Conservation (phyloP, 176 grass and related monocot genomes). For the Cocos nucifera region DNA sequence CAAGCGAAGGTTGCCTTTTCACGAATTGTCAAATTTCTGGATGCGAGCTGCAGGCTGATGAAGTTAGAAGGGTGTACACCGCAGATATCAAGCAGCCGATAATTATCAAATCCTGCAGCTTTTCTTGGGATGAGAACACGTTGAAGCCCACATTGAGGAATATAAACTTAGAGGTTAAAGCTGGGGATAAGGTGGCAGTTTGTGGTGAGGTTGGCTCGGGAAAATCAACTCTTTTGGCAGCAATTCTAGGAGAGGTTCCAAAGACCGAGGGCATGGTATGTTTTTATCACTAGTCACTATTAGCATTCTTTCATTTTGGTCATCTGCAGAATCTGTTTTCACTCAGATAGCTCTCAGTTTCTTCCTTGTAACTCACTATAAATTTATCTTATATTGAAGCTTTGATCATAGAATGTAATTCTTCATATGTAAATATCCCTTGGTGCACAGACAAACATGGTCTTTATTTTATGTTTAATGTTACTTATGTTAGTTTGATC, state of each 20-base stretch:
- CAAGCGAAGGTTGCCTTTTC: constrained; percentile 88
- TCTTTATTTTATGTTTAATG: too few relatives aligned
- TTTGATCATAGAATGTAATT: too few relatives aligned
- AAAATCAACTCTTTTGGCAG: constrained; percentile 79
- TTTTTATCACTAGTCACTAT: constrained; percentile 1
- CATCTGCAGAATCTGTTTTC: too few relatives aligned
- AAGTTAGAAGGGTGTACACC: constrained; percentile 23
- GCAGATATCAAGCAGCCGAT: constrained; percentile 30
- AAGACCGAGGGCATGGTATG: constrained; percentile 60
- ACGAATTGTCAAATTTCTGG: constrained; percentile 61
- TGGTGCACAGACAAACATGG: too few relatives aligned
- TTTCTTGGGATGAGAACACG: constrained; percentile 73
- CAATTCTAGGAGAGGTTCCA: constrained; percentile 70
- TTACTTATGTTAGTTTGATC: too few relatives aligned
- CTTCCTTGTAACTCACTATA: too few relatives aligned
- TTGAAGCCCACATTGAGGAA: constrained; percentile 52
- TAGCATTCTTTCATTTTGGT: too few relatives aligned
- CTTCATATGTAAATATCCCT: too few relatives aligned
- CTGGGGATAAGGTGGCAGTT: constrained; percentile 75
- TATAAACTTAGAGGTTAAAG: constrained; percentile 52
- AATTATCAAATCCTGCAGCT: constrained; percentile 42
- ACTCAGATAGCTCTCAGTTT: too few relatives aligned
- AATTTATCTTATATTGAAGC: too few relatives aligned
- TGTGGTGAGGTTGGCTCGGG: constrained; percentile 95
- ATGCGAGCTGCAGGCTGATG: constrained; percentile 54